phyloP scores from a whole-genome alignment of 106 monocot genomes.

The Apostasia ramifera region DNA sequence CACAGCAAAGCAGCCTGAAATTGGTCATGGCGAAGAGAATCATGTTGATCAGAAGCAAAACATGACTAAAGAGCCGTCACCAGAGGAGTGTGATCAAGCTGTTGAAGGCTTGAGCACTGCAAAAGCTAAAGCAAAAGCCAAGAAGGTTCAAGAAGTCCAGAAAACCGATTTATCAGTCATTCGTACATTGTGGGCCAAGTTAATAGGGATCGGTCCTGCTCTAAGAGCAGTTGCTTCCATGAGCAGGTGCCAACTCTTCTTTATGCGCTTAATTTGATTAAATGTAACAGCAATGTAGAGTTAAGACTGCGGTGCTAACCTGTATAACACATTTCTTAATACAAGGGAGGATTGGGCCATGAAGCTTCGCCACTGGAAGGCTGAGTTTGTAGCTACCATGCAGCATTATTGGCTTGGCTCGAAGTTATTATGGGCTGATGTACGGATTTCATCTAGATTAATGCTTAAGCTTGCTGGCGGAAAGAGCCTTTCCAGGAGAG shows the following conservation, averaged over 20 bases:
- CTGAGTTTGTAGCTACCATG: constrained; percentile 67
- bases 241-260: constrained; percentile 47
- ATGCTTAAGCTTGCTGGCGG: constrained; percentile 75
- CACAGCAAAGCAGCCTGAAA: constrained; percentile 43
- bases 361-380: constrained; percentile 67
- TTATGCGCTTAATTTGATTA: not conserved
- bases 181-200: constrained; percentile 37
- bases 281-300: not conserved
- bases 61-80: constrained; percentile 68
- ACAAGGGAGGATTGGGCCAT: constrained; percentile 56
- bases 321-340: not conserved
- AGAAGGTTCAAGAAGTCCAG: constrained; percentile 48
- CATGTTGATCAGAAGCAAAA: constrained; percentile 40
- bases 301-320: constrained; percentile 2
- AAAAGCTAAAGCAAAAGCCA: constrained; percentile 90
- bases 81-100: constrained; percentile 99
- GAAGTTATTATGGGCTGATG: constrained; percentile 81
- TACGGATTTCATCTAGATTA: constrained; percentile 85
- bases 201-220: constrained; percentile 69
- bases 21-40: constrained; percentile 18
- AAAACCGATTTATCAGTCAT: constrained; percentile 37
- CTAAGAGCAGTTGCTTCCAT: constrained; percentile 63
- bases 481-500: constrained; percentile 87
- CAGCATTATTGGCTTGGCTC: constrained; percentile 94
- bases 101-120: constrained; percentile 90